Evolutionary conservation across 129 eudicot species (phyloP).

Genomic region (Helianthus tuberosus): DNA sequence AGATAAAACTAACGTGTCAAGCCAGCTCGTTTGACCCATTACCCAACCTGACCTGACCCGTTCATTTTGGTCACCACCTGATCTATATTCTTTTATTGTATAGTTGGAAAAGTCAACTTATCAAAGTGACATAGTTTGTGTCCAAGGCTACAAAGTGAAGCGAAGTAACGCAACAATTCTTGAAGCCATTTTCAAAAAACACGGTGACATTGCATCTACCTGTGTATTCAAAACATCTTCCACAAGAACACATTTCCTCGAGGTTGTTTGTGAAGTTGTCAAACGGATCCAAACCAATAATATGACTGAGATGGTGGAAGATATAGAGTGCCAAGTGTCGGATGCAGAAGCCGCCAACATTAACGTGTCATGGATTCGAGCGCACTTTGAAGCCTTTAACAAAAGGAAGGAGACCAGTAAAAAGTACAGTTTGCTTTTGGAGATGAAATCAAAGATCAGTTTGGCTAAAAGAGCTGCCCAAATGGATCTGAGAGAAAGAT

Average conservation of each 20-base stretch:
- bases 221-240: conserved; percentile 22
- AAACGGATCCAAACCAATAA: conserved; percentile 15
- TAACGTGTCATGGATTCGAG: conserved; percentile 35
- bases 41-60: background rate
- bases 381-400: background rate
- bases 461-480: conserved; percentile 33
- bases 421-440: conserved; percentile 15
- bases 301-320: conserved; percentile 12
- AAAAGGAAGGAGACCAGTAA: background rate
- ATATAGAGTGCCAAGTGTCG: conserved; percentile 12
- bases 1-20: background rate
- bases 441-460: conserved; percentile 9
- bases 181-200: conserved; percentile 32
- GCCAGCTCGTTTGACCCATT: background rate
- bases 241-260: conserved; percentile 28
- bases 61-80: background rate
- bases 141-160: conserved; percentile 46
- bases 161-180: conserved; percentile 30
- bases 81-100: background rate
- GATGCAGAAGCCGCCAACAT: conserved; percentile 35
- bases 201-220: conserved; percentile 38
- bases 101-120: background rate
- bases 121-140: conserved; percentile 19
- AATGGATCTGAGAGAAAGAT: conserved; percentile 32
- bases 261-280: conserved; percentile 32